Conservation (phyloP, 164 flowering plant genomes). For the Vitis amurensis region DNA sequence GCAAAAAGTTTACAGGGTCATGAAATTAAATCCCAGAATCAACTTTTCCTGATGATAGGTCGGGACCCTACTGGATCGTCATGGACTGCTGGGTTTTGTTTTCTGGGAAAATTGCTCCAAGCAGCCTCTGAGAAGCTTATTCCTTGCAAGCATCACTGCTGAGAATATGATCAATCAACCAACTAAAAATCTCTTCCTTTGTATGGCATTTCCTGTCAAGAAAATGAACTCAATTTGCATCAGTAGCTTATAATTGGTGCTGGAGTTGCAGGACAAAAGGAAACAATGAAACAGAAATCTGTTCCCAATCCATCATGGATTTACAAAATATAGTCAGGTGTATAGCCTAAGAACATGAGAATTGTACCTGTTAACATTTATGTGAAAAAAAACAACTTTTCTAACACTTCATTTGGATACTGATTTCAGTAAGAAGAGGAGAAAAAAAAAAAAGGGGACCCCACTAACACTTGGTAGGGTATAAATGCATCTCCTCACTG, state of each 20-base stretch:
- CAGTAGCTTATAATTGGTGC: neutral
- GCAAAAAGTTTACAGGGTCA: neutral
- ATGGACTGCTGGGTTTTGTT: neutral
- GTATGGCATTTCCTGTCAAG: slow-evolving; percentile 69
- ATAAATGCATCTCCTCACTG: no score
- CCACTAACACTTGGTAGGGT: no score
- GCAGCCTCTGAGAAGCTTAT: slow-evolving; percentile 12
- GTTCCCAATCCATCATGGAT: no score
- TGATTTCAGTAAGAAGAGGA: no score
- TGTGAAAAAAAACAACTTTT: no score
- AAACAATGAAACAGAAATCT: neutral
- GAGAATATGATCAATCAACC: slow-evolving; percentile 7
- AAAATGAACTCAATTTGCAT: slow-evolving; percentile 2
- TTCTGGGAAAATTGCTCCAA: neutral
- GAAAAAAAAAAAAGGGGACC: no score
- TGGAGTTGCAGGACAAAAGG: neutral
- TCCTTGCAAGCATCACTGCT: neutral
- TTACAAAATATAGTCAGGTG: no score
- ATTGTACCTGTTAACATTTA: no score
- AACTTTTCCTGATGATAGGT: neutral
- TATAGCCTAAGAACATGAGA: no score
- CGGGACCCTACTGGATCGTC: neutral
- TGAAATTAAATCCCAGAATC: slow-evolving; percentile 1
- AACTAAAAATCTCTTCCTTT: slow-evolving; percentile 59
- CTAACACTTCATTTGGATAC: no score